Evolutionary conservation across 2,329 filamentous ascomycete species (phyloP).

Genomic region (Paramyrothecium roridum): DNA sequence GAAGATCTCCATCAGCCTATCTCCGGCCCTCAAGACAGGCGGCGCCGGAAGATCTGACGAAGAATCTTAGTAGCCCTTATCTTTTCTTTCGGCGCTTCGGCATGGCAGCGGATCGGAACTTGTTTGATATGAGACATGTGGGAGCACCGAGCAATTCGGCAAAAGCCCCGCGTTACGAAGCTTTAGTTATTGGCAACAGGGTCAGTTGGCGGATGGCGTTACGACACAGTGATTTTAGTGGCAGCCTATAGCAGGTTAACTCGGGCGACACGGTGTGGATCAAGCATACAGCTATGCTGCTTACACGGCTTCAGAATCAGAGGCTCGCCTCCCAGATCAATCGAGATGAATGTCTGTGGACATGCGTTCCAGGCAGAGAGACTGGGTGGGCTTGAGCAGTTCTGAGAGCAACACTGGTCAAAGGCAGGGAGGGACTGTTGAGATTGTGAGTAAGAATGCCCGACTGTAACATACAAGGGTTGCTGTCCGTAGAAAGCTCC

Average conservation of each 20-base stretch:
- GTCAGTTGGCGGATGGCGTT: background rate
- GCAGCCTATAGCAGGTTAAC: too few species aligned
- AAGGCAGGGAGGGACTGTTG: background rate
- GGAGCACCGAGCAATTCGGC: background rate
- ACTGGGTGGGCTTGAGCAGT: too few species aligned
- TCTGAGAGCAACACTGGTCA: too few species aligned
- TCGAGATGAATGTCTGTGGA: too few species aligned
- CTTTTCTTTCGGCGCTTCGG: background rate
- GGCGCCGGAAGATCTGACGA: conserved; percentile 35
- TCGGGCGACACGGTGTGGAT: too few species aligned
- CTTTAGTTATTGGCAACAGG: background rate
- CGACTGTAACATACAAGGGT: background rate
- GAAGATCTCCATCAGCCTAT: conserved; percentile 59
- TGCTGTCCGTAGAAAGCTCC: background rate
- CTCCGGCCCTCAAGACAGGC: conserved; percentile 40
- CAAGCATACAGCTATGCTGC: too few species aligned
- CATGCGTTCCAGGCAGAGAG: too few species aligned
- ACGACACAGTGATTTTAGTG: too few species aligned
- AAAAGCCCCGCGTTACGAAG: background rate
- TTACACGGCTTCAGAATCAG: too few species aligned
- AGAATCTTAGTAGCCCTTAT: conserved; percentile 24
- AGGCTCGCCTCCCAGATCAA: too few species aligned
- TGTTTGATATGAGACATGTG: background rate
- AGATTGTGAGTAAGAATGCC: background rate
- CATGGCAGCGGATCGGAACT: background rate